Evolutionary conservation across 352 stramenopile genomes (phyloP).

Genomic region (Globisporangium alternatum): DNA sequence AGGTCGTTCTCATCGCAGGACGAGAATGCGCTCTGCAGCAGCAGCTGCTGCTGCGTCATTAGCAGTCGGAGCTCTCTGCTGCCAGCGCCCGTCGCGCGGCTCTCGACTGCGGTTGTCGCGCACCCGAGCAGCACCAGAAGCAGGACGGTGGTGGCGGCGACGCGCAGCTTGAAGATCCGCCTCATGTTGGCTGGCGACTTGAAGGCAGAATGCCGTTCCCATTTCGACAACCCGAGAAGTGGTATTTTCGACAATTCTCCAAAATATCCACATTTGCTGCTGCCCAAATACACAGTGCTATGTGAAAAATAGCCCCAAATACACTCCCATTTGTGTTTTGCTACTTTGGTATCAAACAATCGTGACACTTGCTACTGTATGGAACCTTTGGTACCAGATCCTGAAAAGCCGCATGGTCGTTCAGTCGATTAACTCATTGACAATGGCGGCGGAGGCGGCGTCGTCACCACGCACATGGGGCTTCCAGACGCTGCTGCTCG

Average conservation of each 20-base stretch:
- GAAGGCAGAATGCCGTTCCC: not conserved
- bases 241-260: too few species aligned
- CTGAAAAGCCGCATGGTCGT: not conserved
- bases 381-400: not conserved
- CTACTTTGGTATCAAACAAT: too few species aligned
- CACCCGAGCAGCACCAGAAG: not conserved
- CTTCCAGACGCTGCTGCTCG: constrained; percentile 49
- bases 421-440: too few species aligned
- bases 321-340: too few species aligned
- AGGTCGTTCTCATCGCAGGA: constrained; percentile 51
- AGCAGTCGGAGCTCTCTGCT: not conserved
- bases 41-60: not conserved
- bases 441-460: not conserved
- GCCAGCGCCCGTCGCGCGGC: not conserved
- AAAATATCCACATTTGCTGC: too few species aligned
- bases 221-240: too few species aligned
- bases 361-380: not conserved
- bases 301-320: too few species aligned
- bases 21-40: not conserved
- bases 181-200: not conserved
- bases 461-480: constrained; percentile 24
- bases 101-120: not conserved
- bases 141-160: not conserved
- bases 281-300: too few species aligned
- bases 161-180: constrained; percentile 5